Conservation (phyloP, 2,329 filamentous ascomycete species). For the Aureobasidium lini region DNA sequence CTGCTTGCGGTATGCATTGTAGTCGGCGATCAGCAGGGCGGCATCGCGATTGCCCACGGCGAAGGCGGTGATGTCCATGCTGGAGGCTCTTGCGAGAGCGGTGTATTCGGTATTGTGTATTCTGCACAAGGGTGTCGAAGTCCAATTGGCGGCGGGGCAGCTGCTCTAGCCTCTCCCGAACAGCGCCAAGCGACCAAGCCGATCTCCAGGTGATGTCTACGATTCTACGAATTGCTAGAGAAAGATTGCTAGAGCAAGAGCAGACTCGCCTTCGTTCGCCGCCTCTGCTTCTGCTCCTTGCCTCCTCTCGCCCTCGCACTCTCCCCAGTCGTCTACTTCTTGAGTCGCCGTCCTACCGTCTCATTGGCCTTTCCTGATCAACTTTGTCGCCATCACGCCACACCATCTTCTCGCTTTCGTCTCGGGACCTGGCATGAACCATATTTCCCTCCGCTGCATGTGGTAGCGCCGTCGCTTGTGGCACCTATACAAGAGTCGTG, state of each 20-base stretch:
- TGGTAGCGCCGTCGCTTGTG: constrained; percentile 8
- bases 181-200: background rate
- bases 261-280: background rate
- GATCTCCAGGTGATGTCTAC: background rate
- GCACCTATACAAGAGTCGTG: constrained; percentile 22
- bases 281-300: background rate
- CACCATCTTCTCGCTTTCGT: background rate
- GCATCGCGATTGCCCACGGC: constrained; percentile 72
- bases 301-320: background rate
- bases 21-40: constrained; percentile 81
- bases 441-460: constrained; percentile 8
- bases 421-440: constrained; percentile 11
- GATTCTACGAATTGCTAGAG: background rate
- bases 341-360: constrained; percentile 11
- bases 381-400: background rate
- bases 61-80: constrained; percentile 80
- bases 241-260: no score
- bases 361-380: background rate
- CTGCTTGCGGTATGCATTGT: constrained; percentile 74
- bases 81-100: background rate
- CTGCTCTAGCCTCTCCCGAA: background rate
- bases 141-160: background rate
- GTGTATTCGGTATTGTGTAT: no score
- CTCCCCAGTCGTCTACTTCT: background rate
- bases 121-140: background rate